Conservation (phyloP, 1,284 basidiomycete genomes). For the Trametes sp. region DNA sequence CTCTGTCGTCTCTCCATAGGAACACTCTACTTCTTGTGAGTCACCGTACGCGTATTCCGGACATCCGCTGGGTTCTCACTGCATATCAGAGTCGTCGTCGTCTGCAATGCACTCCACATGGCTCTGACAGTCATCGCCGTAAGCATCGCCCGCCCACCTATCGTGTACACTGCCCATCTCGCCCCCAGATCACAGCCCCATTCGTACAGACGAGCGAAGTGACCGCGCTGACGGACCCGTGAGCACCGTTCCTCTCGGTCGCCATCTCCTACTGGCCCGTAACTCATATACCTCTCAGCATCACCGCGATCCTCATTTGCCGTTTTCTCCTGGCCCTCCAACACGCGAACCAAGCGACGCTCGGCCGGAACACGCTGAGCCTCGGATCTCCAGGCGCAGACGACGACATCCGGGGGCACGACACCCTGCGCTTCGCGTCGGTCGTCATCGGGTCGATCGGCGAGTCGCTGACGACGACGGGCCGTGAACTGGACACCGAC, state of each 20-base stretch:
- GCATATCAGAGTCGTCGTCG: neutral
- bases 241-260: neutral
- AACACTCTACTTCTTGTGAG: neutral
- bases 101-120: neutral
- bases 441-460: neutral
- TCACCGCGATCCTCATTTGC: slow-evolving; percentile 3
- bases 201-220: neutral
- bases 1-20: no score
- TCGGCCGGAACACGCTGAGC: neutral
- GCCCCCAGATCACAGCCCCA: neutral
- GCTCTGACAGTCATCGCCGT: neutral
- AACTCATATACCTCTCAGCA: neutral
- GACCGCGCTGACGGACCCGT: neutral
- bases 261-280: no score
- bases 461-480: no score
- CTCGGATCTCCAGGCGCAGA: neutral
- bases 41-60: no score
- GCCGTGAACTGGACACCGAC: no score
- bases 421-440: slow-evolving; percentile 2
- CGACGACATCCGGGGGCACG: neutral
- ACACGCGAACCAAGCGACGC: neutral
- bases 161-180: neutral
- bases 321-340: slow-evolving; percentile 14
- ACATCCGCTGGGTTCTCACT: neutral
- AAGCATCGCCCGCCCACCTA: neutral